These are phyloP conservation scores for Pseudocercospora pini-densiflorae DNA, from an alignment of 2,329 filamentous ascomycete species.

Conservation along the genomic window DNA sequence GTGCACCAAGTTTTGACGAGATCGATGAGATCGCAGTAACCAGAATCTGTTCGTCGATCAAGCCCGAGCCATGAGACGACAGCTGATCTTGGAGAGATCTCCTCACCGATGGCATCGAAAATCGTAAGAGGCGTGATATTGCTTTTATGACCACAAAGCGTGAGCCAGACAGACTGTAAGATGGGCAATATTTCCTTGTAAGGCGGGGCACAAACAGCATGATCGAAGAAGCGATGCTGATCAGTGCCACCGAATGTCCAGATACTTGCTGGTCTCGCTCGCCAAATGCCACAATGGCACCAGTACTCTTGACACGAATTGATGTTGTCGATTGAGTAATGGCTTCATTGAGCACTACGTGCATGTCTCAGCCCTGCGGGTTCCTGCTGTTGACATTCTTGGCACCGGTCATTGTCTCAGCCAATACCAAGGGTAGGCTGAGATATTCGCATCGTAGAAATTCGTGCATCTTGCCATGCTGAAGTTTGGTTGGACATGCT, in stretches of 20 bases:
- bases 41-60: not conserved
- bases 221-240: no score
- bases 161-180: not conserved
- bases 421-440: not conserved
- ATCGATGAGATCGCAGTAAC: no score
- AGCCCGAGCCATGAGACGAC: not conserved
- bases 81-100: not conserved
- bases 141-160: no score
- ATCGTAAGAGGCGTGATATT: not conserved
- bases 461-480: not conserved
- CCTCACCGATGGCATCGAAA: not conserved
- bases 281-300: not conserved
- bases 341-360: not conserved
- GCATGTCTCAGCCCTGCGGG: not conserved
- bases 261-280: not conserved
- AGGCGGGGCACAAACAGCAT: not conserved
- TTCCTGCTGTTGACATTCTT: not conserved
- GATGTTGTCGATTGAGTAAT: not conserved
- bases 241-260: no score
- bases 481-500: not conserved
- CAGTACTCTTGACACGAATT: not conserved
- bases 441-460: constrained; percentile 1
- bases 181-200: not conserved
- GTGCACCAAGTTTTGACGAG: no score
- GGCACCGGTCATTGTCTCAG: constrained; percentile 1